Base-by-base conservation (phyloP, 2,329 filamentous ascomycete genomes). In the Cyphellophora europaea region DNA sequence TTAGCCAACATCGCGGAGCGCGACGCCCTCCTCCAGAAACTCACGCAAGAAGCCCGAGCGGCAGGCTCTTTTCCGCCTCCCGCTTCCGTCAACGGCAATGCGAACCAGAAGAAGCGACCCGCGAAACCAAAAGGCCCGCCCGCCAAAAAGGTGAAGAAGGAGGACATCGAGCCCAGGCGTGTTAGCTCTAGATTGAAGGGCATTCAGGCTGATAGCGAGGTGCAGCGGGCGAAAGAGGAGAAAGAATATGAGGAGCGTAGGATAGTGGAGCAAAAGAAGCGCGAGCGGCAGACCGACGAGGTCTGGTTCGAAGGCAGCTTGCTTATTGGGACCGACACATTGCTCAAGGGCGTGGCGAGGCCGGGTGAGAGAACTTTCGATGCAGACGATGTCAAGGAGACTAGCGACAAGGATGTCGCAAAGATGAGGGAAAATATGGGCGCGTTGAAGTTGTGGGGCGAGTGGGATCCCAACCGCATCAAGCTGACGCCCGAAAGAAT, bases 401-500 rank as follows among this genome's bases (percentile, higher is more conserved):
- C 85, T 0, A 79, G 74, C 0, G 79, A 94, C 51, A 78, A 82
- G 49, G 78, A 79, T 14, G 53, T 96, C 5, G 82, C 80, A 52
- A 71, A 72, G 0, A 47, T 95, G 36, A 67, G 89, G 19, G 67
- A 84, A 54, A 78, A 77, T 30, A 88, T 96, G 81, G 80, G 75
- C 41, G 69, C 73, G 0, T 58, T 98, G 13, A 67, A 80, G 43
- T 55, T 98, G 0, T 96, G 93, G 65, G 80, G 93, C 38, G 77
- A 79, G 11, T 94, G 84, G 71, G 73, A 77, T 13, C 87, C 88
- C 0, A 88, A 80, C 50, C 74, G 85, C 82, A 91, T 95, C 50
- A 96, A 95, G 54, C 79, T 95, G 32, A 89, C 83, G 0, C 88
- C 87, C 0, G 86, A 94, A 48, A 67, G 89, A 35, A 73, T 93